phyloP scores from a whole-genome alignment of 352 stramenopile genomes.

The Phytopythium aichiense region DNA sequence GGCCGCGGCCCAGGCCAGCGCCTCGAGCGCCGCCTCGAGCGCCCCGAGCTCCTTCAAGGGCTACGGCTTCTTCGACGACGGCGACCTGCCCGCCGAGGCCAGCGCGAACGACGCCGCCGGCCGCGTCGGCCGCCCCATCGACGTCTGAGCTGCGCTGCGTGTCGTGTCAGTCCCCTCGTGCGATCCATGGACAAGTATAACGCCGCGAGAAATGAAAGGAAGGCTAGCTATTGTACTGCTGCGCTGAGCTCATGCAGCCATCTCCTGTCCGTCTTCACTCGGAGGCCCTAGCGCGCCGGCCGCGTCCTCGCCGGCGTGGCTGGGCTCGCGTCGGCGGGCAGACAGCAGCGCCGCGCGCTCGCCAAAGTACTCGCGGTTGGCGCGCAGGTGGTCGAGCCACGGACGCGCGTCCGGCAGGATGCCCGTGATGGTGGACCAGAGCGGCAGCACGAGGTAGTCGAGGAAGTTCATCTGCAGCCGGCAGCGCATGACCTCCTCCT shows the following conservation, averaged over 20 bases:
- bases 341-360: conserved; percentile 52
- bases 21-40: conserved; percentile 2
- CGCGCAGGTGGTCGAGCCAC: conserved; percentile 43
- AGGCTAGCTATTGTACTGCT: not conserved
- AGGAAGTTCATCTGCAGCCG: conserved; percentile 84
- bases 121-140: conserved; percentile 29
- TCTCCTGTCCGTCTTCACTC: not conserved
- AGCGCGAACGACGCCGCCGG: conserved; percentile 25
- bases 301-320: not conserved
- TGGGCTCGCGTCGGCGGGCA: conserved; percentile 14
- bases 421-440: conserved; percentile 58
- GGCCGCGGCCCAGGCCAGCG: conserved; percentile 14
- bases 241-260: not conserved
- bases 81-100: conserved; percentile 26
- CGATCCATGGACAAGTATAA: not conserved
- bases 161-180: not conserved
- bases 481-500: conserved; percentile 57
- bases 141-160: conserved; percentile 4
- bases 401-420: conserved; percentile 51
- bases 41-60: conserved; percentile 43
- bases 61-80: conserved; percentile 80
- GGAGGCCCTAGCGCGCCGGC: not conserved
- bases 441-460: conserved; percentile 73
- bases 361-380: conserved; percentile 71
- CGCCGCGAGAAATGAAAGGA: not conserved